Evolutionary conservation across 73 alveolate species (phyloP).

Genomic region (Paramecium pentaurelia): DNA sequence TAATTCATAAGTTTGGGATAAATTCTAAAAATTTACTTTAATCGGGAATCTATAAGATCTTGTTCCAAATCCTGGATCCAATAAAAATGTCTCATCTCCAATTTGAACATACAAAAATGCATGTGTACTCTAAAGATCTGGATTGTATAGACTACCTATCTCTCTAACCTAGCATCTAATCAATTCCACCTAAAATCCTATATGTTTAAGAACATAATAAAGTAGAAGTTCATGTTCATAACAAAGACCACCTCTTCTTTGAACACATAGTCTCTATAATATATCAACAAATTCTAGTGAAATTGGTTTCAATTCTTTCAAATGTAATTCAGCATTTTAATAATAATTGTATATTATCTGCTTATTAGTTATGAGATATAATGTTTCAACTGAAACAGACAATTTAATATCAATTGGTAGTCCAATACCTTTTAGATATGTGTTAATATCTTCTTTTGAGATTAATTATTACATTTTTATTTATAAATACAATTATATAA

Average conservation of each 20-base stretch:
- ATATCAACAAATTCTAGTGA: background rate
- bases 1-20: background rate
- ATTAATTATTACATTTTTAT: background rate
- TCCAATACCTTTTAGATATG: background rate
- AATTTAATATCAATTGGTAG: background rate
- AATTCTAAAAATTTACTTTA: background rate
- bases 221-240: background rate
- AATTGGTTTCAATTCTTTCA: background rate
- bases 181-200: background rate
- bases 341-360: background rate
- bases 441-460: background rate
- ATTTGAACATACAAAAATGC: background rate
- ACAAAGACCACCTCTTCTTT: background rate
- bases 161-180: background rate
- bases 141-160: background rate
- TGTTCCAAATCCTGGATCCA: conserved; percentile 6
- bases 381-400: background rate
- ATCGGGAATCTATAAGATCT: background rate
- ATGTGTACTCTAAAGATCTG: background rate
- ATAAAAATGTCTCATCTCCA: background rate
- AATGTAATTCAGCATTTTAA: background rate
- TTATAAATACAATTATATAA: background rate
- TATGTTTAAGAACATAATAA: background rate
- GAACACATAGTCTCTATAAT: background rate
- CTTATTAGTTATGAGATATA: background rate